phyloP scores from a whole-genome alignment of 2,329 filamentous ascomycete species.

The Didymella glomerata region DNA sequence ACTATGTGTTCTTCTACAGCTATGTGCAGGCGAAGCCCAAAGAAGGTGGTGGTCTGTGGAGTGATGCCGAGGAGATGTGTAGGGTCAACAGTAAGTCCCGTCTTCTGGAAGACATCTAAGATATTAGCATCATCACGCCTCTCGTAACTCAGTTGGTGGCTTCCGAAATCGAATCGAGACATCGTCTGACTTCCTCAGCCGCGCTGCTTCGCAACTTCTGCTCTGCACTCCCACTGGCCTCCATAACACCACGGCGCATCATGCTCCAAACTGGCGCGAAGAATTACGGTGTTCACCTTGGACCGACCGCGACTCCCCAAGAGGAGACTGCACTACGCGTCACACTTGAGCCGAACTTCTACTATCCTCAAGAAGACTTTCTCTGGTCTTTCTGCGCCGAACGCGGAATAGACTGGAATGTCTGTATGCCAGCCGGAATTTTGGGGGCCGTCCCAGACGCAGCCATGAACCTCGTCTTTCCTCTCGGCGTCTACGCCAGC shows the following conservation, averaged over 20 bases:
- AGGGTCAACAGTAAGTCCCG: constrained; percentile 53
- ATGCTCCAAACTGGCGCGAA: constrained; percentile 63
- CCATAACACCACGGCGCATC: constrained; percentile 57
- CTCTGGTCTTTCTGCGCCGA: constrained; percentile 55
- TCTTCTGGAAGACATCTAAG: no score
- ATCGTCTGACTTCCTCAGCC: constrained; percentile 22
- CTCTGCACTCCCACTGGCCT: constrained; percentile 53
- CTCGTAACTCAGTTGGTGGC: no score
- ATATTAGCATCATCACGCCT: no score
- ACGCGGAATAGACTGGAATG: constrained; percentile 54
- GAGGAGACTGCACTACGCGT: constrained; percentile 58
- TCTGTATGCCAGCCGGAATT: constrained; percentile 60
- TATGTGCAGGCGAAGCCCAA: constrained; percentile 63
- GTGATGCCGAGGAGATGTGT: constrained; percentile 60
- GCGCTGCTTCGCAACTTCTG: constrained; percentile 60
- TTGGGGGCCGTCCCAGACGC: constrained; percentile 60
- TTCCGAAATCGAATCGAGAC: no score
- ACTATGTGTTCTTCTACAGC: constrained; percentile 64
- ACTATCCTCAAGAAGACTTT: constrained; percentile 63
- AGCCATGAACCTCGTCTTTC: constrained; percentile 60
- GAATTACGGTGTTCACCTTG: constrained; percentile 61
- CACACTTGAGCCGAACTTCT: constrained; percentile 61
- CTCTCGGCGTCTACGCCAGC: constrained; percentile 60
- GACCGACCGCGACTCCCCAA: constrained; percentile 54
- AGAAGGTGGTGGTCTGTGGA: constrained; percentile 57